A percentile compares a stretch with the other conserved stretches of the same genome.
Evolutionary conservation across 805 yeast species (phyloP).

Genomic region (Tetrapisispora phaffii): DNA sequence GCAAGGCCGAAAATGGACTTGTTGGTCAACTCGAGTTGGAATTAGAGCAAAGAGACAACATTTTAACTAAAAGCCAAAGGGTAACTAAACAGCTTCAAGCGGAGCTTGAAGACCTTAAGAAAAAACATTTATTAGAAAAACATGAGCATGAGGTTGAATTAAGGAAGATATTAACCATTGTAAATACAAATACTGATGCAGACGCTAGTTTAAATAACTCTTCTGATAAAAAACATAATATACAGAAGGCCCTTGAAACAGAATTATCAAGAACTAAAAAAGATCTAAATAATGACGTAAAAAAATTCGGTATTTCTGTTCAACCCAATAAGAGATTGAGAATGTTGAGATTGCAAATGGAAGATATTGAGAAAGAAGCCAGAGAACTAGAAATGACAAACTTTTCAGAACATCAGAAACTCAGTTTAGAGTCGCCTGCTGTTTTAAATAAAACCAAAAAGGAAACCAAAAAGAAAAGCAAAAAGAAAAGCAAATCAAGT

Average conservation of each 20-base stretch:
- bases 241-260: constrained; percentile 26
- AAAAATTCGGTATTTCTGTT: constrained; percentile 33
- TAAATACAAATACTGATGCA: constrained; percentile 38
- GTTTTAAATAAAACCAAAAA: constrained; percentile 1
- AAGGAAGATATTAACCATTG: constrained; percentile 57
- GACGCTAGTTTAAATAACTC: constrained; percentile 8
- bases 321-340: constrained; percentile 74
- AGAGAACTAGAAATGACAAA: constrained; percentile 79
- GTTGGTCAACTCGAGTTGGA: constrained; percentile 60
- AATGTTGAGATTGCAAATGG: constrained; percentile 74
- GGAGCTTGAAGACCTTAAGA: constrained; percentile 62
- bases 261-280: constrained; percentile 31
- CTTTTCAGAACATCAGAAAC: constrained; percentile 42
- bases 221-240: constrained; percentile 17
- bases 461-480: constrained; percentile 4
- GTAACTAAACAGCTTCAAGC: constrained; percentile 48
- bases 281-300: constrained; percentile 33
- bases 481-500: too few relatives aligned
- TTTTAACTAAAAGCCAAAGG: constrained; percentile 54
- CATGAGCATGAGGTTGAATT: constrained; percentile 70
- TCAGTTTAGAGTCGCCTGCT: constrained; percentile 10
- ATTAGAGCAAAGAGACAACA: constrained; percentile 57
- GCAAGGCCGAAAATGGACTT: constrained; percentile 74
- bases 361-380: constrained; percentile 73
- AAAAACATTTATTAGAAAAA: constrained; percentile 49